A percentile compares a stretch with the other conserved stretches of the same genome.
Evolutionary conservation across 768 basidiomycete species (phyloP).

Genomic region (Dioszegia aurantiaca): DNA sequence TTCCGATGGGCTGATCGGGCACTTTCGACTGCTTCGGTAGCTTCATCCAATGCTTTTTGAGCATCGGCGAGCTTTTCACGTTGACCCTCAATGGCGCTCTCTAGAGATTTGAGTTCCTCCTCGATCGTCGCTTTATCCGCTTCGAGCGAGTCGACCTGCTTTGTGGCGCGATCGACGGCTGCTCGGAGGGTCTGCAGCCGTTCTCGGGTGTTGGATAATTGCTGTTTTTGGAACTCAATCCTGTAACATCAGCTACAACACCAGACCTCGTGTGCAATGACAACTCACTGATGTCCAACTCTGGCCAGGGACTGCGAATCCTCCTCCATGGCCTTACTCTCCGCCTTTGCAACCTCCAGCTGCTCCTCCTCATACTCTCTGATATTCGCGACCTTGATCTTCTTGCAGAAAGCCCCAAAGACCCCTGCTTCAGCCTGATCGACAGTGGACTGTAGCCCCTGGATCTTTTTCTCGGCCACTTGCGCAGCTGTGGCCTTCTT

Average conservation of each 20-base stretch:
- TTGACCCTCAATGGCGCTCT: constrained; percentile 64
- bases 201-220: constrained; percentile 64
- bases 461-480: constrained; percentile 60
- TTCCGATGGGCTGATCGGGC: constrained; percentile 69
- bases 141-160: constrained; percentile 60
- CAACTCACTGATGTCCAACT: constrained; percentile 72
- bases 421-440: constrained; percentile 75
- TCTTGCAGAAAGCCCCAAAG: constrained; percentile 72
- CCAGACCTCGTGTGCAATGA: too few species aligned
- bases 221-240: constrained; percentile 75
- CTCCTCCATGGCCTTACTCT: constrained; percentile 74
- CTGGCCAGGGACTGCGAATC: constrained; percentile 84
- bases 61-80: constrained; percentile 64
- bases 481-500: constrained; percentile 58
- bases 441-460: constrained; percentile 60
- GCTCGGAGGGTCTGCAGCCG: constrained; percentile 59
- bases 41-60: constrained; percentile 61
- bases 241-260: constrained; percentile 54
- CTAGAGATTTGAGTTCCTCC: constrained; percentile 33
- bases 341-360: constrained; percentile 80
- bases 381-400: constrained; percentile 75
- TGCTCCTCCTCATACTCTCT: constrained; percentile 92
- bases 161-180: constrained; percentile 64
- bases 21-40: constrained; percentile 63
- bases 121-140: constrained; percentile 47